These are phyloP conservation scores for Penicillium crystallinum DNA, from an alignment of 495 filamentous ascomycete genomes.

Conservation along the genomic window DNA sequence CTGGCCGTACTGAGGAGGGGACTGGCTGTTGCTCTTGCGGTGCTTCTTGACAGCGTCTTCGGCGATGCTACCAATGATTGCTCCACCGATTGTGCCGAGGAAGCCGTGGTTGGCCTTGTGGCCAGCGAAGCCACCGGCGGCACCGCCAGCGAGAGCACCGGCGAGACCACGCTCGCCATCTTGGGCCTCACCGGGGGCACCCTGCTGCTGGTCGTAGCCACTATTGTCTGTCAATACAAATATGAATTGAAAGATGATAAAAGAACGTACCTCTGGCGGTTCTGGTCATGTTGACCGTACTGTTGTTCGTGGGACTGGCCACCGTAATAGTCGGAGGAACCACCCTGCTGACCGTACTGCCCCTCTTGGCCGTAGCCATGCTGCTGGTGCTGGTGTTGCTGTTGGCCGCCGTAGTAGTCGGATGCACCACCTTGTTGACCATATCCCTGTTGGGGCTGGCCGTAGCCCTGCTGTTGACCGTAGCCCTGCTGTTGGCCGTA, in stretches of 20 bases:
- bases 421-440: constrained; percentile 13
- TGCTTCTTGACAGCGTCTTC: constrained; percentile 45
- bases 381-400: constrained; percentile 8
- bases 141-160: constrained; percentile 43
- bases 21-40: constrained; percentile 20
- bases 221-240: constrained; percentile 9
- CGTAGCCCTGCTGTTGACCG: constrained; percentile 25
- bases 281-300: constrained; percentile 22
- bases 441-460: constrained; percentile 15
- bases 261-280: constrained; percentile 21
- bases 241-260: neutral
- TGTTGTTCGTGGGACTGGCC: constrained; percentile 24
- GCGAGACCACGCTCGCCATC: constrained; percentile 47
- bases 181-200: constrained; percentile 35
- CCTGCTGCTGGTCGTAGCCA: constrained; percentile 25
- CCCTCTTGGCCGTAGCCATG: constrained; percentile 25
- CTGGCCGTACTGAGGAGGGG: constrained; percentile 3
- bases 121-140: constrained; percentile 41
- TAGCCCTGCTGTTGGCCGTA: constrained; percentile 30
- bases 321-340: constrained; percentile 30
- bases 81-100: constrained; percentile 47
- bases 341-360: constrained; percentile 15
- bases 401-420: constrained; percentile 12
- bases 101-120: constrained; percentile 49
- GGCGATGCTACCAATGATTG: constrained; percentile 43